Percentiles rank a stretch among this genome's conserved stretches.
These are phyloP conservation scores for Aspergillus bertholletiae DNA, from an alignment of 495 filamentous ascomycete species.

Conservation along the genomic window DNA sequence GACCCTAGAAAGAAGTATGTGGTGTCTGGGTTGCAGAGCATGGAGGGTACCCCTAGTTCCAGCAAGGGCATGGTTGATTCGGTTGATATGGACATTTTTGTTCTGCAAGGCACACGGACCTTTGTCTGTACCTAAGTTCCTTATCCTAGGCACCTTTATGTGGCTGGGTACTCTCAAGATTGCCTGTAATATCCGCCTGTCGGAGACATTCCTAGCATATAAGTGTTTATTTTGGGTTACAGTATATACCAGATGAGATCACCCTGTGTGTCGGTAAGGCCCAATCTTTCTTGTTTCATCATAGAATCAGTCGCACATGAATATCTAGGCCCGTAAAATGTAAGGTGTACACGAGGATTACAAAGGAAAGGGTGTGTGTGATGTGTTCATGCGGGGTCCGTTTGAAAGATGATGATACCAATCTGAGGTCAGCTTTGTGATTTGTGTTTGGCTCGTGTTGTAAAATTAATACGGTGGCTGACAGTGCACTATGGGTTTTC, in stretches of 20 bases:
- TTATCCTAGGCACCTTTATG: not conserved
- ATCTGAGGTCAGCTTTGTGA: not conserved
- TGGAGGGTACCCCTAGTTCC: not conserved
- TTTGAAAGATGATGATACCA: not conserved
- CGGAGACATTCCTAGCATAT: too few relatives aligned
- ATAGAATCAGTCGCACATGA: too few relatives aligned
- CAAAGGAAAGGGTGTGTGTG: not conserved
- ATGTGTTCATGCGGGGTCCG: not conserved
- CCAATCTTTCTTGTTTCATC: too few relatives aligned
- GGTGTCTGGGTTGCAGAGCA: not conserved
- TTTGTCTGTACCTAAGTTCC: not conserved
- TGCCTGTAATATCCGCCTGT: too few relatives aligned
- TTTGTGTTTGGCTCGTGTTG: not conserved
- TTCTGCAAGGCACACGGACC: not conserved
- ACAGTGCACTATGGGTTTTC: not conserved
- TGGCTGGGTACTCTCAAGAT: not conserved
- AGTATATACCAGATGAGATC: too few relatives aligned
- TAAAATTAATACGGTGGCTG: not conserved
- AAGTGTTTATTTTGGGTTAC: too few relatives aligned
- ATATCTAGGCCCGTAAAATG: too few relatives aligned
- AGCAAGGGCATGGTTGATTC: not conserved
- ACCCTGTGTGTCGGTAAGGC: too few relatives aligned
- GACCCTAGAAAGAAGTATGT: not conserved
- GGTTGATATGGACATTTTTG: not conserved
- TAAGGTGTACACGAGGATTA: too few relatives aligned